A percentile compares a stretch with the other conserved stretches of the same genome.
These are phyloP conservation scores for Oryza brachyantha DNA, from an alignment of 176 grass and related monocot species.

Conservation along the genomic window DNA sequence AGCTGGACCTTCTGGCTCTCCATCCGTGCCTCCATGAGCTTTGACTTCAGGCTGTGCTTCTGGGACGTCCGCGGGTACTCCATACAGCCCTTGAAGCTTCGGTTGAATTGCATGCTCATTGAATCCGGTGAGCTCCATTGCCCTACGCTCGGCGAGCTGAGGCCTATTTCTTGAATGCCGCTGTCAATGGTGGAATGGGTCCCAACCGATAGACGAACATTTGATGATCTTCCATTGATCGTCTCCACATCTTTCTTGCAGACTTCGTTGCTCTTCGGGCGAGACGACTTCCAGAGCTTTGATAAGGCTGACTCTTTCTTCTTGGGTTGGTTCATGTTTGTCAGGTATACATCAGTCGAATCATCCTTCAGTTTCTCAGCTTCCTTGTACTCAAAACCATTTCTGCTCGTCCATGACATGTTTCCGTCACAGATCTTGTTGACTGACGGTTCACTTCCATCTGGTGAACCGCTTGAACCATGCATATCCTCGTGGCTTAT, in stretches of 20 bases:
- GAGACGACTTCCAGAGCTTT: constrained; percentile 85
- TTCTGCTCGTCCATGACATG: constrained; percentile 49
- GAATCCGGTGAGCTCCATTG: constrained; percentile 87
- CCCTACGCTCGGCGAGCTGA: constrained; percentile 52
- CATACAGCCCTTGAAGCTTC: constrained; percentile 76
- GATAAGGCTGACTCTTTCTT: constrained; percentile 87
- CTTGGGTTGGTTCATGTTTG: constrained; percentile 52
- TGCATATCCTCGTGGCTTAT: constrained; percentile 72
- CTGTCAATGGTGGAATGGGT: constrained; percentile 60
- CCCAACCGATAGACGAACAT: constrained; percentile 51
- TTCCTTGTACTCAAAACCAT: constrained; percentile 35
- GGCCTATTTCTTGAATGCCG: constrained; percentile 58
- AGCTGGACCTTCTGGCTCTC: constrained; percentile 92
- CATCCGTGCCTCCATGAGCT: constrained; percentile 90
- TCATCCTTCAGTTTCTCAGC: constrained; percentile 46
- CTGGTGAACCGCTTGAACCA: constrained; percentile 64
- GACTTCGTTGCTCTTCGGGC: constrained; percentile 55
- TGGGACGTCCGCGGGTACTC: constrained; percentile 73
- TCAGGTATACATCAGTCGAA: constrained; percentile 22
- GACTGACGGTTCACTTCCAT: constrained; percentile 68
- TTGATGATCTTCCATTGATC: constrained; percentile 54
- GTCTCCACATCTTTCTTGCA: constrained; percentile 55
- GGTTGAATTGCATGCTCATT: constrained; percentile 60
- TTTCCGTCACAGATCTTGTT: constrained; percentile 66
- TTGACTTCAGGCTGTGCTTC: constrained; percentile 89